Percentiles rank a stretch among this genome's conserved stretches.
phyloP scores from a whole-genome alignment of 441 rosid genomes.

The Erodium texanum region DNA sequence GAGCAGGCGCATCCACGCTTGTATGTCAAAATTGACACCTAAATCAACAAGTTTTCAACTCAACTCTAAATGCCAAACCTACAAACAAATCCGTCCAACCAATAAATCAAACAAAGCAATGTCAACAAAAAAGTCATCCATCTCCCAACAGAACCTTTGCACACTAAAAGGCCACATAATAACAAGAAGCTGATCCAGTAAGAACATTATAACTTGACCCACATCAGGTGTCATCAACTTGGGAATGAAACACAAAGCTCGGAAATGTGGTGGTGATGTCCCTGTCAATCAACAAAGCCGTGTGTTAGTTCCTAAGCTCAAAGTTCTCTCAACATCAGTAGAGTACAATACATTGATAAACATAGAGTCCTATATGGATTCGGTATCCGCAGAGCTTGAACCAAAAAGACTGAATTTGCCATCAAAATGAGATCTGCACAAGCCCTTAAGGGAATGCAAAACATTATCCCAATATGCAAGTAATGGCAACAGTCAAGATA shows the following conservation, averaged over 20 bases:
- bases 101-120: background rate
- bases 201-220: background rate
- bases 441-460: background rate
- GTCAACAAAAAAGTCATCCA: background rate
- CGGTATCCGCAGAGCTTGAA: too few species aligned
- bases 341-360: background rate
- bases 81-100: too few species aligned
- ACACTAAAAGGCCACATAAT: background rate
- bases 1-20: background rate
- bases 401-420: background rate
- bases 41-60: background rate
- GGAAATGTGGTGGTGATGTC: slow-evolving; percentile 88
- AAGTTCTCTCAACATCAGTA: background rate
- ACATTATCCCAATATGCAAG: background rate
- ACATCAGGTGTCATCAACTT: slow-evolving; percentile 62
- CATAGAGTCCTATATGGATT: too few species aligned
- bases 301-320: background rate
- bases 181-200: background rate
- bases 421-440: background rate
- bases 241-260: slow-evolving; percentile 87
- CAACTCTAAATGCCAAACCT: background rate
- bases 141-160: background rate
- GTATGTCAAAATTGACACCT: background rate
- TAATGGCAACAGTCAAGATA: background rate
- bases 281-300: slow-evolving; percentile 35